Conservation (phyloP, 768 basidiomycete species). For the Hygrophoropsis aurantiaca region DNA sequence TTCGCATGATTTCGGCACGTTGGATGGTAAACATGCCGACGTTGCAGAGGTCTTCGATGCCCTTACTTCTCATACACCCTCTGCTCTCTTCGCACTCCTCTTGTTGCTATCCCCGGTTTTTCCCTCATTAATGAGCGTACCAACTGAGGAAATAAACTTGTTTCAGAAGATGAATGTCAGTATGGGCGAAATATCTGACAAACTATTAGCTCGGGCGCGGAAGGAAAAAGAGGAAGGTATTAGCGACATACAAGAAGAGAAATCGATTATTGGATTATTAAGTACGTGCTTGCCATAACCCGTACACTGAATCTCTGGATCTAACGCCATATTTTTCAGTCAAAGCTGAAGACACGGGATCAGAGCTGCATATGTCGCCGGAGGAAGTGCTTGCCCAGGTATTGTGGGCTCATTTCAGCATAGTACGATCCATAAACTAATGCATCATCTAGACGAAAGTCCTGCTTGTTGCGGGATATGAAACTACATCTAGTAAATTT, state of each 20-base stretch:
- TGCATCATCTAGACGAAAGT: not conserved
- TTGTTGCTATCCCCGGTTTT: conserved; percentile 9
- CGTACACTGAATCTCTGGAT: not conserved
- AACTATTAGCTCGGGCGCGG: conserved; percentile 26
- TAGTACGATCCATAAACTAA: not conserved
- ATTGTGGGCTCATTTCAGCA: not conserved
- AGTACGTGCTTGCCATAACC: conserved; percentile 23
- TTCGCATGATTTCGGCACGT: conserved; percentile 33
- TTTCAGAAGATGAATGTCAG: conserved; percentile 22
- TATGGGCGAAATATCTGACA: conserved; percentile 28
- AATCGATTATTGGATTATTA: conserved; percentile 31
- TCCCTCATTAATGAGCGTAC: conserved; percentile 26
- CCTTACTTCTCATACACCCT: conserved; percentile 9
- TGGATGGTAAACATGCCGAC: conserved; percentile 25
- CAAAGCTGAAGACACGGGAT: conserved; percentile 30
- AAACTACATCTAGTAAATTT: conserved; percentile 1
- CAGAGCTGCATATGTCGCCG: conserved; percentile 27
- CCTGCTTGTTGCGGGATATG: not conserved
- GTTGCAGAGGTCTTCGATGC: conserved; percentile 22
- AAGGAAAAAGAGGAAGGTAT: conserved; percentile 25
- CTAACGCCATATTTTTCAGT: conserved; percentile 17
- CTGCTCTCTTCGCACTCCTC: not conserved
- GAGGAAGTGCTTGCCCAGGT: conserved; percentile 33
- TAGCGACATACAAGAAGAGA: conserved; percentile 22
- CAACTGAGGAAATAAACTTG: conserved; percentile 21